These are phyloP conservation scores for Leptosphaerulina australis DNA, from an alignment of 2,329 filamentous ascomycete genomes.

Conservation along the genomic window DNA sequence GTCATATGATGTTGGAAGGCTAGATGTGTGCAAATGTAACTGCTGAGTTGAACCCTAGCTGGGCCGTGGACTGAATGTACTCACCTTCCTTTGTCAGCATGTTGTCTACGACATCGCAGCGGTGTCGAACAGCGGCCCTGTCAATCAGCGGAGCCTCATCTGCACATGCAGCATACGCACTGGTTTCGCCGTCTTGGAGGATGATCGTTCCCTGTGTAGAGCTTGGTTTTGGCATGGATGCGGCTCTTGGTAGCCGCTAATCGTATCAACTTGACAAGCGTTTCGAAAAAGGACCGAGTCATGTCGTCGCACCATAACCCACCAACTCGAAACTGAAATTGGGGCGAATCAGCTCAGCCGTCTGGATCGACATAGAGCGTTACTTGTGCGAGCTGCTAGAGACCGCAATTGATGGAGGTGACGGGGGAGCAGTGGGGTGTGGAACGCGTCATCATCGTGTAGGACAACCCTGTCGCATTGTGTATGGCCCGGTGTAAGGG, in stretches of 20 bases:
- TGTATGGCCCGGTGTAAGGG: slow-evolving; percentile 8
- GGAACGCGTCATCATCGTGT: slow-evolving; percentile 17
- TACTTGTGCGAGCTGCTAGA: slow-evolving; percentile 4
- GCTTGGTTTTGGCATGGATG: slow-evolving; percentile 1
- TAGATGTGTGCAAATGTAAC: neutral
- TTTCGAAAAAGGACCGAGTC: slow-evolving; percentile 17
- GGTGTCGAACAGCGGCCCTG: slow-evolving; percentile 9
- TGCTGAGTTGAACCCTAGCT: slow-evolving; percentile 10
- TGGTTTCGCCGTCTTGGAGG: neutral
- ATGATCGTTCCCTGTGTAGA: slow-evolving; percentile 3
- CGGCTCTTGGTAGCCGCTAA: slow-evolving; percentile 9
- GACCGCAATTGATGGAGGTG: neutral
- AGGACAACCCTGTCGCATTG: slow-evolving; percentile 14
- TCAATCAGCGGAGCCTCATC: slow-evolving; percentile 20
- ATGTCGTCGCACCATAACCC: slow-evolving; percentile 12
- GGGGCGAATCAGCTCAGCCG: slow-evolving; percentile 1
- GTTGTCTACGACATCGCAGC: neutral
- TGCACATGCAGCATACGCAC: neutral
- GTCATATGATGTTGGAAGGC: slow-evolving; percentile 3
- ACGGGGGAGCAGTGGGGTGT: slow-evolving; percentile 4
- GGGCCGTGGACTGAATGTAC: slow-evolving; percentile 10
- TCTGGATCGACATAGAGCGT: slow-evolving; percentile 11
- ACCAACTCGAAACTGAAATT: slow-evolving; percentile 7
- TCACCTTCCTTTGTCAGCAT: slow-evolving; percentile 14
- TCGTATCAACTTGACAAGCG: slow-evolving; percentile 13